Percentiles rank a stretch among this genome's conserved stretches.
Conservation (phyloP, 345 rosid species). For the Pistacia atlantica region DNA sequence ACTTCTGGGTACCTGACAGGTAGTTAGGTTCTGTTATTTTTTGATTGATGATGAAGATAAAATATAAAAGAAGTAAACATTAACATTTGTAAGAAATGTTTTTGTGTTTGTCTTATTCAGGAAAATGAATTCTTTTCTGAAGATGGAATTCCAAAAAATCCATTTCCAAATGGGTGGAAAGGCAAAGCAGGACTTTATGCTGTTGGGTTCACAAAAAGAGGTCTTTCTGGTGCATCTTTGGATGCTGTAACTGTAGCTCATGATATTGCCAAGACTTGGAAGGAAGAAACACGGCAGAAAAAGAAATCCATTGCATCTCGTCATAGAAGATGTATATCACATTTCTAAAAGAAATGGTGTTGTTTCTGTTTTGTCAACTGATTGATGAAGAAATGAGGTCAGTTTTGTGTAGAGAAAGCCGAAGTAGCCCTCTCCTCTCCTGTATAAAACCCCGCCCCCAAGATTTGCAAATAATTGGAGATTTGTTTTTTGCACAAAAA, state of each 20-base stretch:
- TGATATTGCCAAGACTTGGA: constrained; percentile 71
- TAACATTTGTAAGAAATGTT: constrained; percentile 1
- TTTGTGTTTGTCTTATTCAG: constrained; percentile 30
- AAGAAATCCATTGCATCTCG: constrained; percentile 56
- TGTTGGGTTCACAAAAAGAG: constrained; percentile 91
- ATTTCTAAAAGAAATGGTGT: constrained; percentile 36
- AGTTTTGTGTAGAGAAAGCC: constrained; percentile 17
- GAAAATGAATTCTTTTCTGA: constrained; percentile 77
- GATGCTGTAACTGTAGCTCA: constrained; percentile 73
- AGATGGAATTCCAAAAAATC: constrained; percentile 70
- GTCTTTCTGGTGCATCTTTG: constrained; percentile 74
- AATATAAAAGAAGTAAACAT: not conserved
- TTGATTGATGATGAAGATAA: not conserved
- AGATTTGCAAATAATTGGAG: constrained; percentile 20
- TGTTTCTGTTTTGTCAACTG: not conserved
- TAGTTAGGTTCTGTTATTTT: not conserved
- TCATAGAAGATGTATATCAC: constrained; percentile 87
- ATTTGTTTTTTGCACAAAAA: constrained; percentile 15
- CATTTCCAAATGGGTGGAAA: constrained; percentile 91
- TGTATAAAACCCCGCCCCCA: constrained; percentile 8
- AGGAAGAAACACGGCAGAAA: constrained; percentile 73
- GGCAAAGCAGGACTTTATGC: constrained; percentile 81
- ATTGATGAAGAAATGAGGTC: constrained; percentile 12
- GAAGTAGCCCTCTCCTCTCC: constrained; percentile 56
- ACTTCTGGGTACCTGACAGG: not conserved